A percentile compares a stretch with the other conserved stretches of the same genome.
Conservation (phyloP, 768 basidiomycete species). For the Terana coerulea region DNA sequence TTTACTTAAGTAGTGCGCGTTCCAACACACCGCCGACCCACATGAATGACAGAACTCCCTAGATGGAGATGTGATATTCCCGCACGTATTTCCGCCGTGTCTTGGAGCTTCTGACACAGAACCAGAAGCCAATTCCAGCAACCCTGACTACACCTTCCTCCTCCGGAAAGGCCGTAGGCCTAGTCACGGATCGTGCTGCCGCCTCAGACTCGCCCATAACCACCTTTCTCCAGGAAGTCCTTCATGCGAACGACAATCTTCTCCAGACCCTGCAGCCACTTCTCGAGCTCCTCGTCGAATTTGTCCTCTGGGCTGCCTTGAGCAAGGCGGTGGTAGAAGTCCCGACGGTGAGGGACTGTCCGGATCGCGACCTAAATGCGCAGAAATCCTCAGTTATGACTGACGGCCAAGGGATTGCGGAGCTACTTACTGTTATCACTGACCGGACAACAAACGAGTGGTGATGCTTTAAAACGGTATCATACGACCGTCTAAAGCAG, state of each 20-base stretch:
- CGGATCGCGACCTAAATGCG: constrained; percentile 36
- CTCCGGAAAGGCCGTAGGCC: not conserved
- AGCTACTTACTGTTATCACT: constrained; percentile 53
- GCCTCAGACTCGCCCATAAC: constrained; percentile 49
- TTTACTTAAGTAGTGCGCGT: no score
- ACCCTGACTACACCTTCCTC: not conserved
- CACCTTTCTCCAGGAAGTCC: constrained; percentile 51
- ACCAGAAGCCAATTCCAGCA: not conserved
- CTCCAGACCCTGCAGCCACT: constrained; percentile 61
- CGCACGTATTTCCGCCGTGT: constrained; percentile 6
- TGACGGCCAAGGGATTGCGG: constrained; percentile 24
- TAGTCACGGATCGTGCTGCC: not conserved
- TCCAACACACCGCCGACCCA: not conserved
- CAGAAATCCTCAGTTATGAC: not conserved
- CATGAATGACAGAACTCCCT: not conserved
- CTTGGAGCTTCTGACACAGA: constrained; percentile 5
- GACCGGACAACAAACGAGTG: constrained; percentile 66
- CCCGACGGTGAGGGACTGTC: constrained; percentile 54
- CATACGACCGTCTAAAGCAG: constrained; percentile 72
- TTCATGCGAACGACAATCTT: constrained; percentile 46
- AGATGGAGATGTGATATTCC: not conserved
- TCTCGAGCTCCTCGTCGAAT: constrained; percentile 48
- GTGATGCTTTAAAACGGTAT: constrained; percentile 61
- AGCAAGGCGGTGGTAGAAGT: constrained; percentile 61
- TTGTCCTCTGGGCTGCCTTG: constrained; percentile 53